Evolutionary conservation across 2,329 filamentous ascomycete genomes (phyloP).

Genomic region (Corniculantispora saksenae): DNA sequence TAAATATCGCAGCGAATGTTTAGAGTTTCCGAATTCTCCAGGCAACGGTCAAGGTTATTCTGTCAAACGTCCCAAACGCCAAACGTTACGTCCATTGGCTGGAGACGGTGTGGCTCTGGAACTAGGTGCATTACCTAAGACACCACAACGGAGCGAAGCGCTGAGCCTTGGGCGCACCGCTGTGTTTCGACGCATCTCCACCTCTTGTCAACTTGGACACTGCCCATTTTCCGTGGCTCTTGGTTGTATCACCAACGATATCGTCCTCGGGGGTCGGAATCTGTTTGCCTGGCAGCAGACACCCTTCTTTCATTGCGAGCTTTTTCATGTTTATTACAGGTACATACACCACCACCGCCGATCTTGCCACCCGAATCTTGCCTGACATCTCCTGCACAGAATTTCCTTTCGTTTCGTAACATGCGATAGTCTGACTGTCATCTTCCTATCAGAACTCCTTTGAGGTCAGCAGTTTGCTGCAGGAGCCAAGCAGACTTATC

Average conservation of each 20-base stretch:
- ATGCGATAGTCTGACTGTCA: conserved; percentile 35
- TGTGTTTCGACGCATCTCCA: conserved; percentile 17
- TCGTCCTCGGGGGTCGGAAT: conserved; percentile 24
- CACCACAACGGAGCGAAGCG: conserved; percentile 10
- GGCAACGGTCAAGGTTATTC: not conserved
- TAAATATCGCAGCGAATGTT: not conserved
- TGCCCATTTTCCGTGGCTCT: conserved; percentile 12
- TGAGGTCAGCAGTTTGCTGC: conserved; percentile 83
- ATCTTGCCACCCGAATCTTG: conserved; percentile 3
- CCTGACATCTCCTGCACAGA: conserved; percentile 28
- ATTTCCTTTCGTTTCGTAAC: conserved; percentile 29
- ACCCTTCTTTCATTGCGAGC: conserved; percentile 33
- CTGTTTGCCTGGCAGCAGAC: conserved; percentile 43
- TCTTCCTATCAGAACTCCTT: conserved; percentile 57
- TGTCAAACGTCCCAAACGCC: conserved; percentile 7
- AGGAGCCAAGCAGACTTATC: conserved; percentile 54
- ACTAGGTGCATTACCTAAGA: conserved; percentile 19
- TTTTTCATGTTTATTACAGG: conserved; percentile 30
- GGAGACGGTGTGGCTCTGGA: conserved; percentile 1
- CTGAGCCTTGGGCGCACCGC: conserved; percentile 12
- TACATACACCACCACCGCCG: conserved; percentile 25
- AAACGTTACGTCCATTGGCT: conserved; percentile 8
- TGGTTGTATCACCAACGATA: conserved; percentile 16
- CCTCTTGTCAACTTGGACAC: conserved; percentile 14
- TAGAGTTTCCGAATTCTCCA: not conserved